phyloP scores from a whole-genome alignment of 1,284 basidiomycete species.

The Kwoniella shivajii region DNA sequence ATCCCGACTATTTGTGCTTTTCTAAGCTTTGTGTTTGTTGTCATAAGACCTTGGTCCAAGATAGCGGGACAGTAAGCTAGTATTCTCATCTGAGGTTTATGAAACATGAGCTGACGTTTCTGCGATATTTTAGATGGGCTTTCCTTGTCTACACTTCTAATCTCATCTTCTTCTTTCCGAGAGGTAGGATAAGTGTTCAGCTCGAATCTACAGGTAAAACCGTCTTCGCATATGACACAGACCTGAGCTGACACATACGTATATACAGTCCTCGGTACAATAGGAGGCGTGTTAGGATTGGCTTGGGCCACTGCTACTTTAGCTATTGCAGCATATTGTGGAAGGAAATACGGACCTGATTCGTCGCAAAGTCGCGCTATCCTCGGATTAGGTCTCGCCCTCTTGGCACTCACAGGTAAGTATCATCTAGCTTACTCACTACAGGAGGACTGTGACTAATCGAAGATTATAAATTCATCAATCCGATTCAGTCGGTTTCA shows the following conservation, averaged over 20 bases:
- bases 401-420: constrained; percentile 44
- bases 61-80: constrained; percentile 46
- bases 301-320: constrained; percentile 44
- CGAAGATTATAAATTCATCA: constrained; percentile 1
- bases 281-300: constrained; percentile 41
- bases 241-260: background rate
- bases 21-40: constrained; percentile 44
- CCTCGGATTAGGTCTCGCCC: constrained; percentile 43
- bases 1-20: constrained; percentile 39
- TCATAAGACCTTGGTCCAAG: constrained; percentile 33
- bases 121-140: constrained; percentile 36
- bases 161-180: constrained; percentile 54
- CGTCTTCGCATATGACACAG: background rate
- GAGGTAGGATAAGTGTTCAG: constrained; percentile 45
- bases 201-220: constrained; percentile 47
- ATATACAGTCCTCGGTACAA: constrained; percentile 34
- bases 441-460: too few relatives aligned
- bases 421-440: background rate
- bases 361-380: constrained; percentile 36
- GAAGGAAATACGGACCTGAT: constrained; percentile 33
- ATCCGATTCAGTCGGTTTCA: constrained; percentile 41
- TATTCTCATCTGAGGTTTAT: background rate
- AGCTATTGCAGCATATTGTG: constrained; percentile 43
- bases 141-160: constrained; percentile 51
- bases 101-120: constrained; percentile 11